phyloP scores from a whole-genome alignment of 331 rosid genomes.

The Spiraea crenata region DNA sequence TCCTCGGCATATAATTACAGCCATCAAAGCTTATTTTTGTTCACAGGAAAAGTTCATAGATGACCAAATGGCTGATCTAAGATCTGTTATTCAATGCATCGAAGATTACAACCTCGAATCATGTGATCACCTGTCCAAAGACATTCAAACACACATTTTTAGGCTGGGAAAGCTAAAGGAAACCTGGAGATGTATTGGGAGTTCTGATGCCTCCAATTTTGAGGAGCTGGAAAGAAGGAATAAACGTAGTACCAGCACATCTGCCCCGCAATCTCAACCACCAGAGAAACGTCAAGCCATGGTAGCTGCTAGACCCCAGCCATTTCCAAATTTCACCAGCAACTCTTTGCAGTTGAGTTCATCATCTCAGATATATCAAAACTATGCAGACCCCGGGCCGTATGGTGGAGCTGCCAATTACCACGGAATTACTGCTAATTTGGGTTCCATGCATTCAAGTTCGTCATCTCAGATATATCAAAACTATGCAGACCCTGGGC shows the following conservation, averaged over 20 bases:
- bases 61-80: constrained; percentile 25
- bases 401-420: too few species aligned
- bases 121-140: background rate
- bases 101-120: constrained; percentile 27
- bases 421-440: too few species aligned
- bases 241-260: background rate
- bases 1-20: background rate
- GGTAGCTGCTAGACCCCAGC: background rate
- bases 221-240: constrained; percentile 4
- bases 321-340: too few species aligned
- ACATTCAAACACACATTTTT: constrained; percentile 11
- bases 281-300: background rate
- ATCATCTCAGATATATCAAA: too few species aligned
- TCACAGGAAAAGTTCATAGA: constrained; percentile 20
- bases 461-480: too few species aligned
- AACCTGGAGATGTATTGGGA: constrained; percentile 3
- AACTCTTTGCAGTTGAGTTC: too few species aligned
- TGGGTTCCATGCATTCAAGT: too few species aligned
- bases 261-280: background rate
- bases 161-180: constrained; percentile 17
- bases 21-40: background rate
- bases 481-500: too few species aligned
- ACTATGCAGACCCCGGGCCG: too few species aligned
- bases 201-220: background rate
- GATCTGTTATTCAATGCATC: constrained; percentile 16